Percentiles rank a stretch among this genome's conserved stretches.
Evolutionary conservation across 176 grass and related monocot genomes (phyloP).

Genomic region (Typha latifolia): DNA sequence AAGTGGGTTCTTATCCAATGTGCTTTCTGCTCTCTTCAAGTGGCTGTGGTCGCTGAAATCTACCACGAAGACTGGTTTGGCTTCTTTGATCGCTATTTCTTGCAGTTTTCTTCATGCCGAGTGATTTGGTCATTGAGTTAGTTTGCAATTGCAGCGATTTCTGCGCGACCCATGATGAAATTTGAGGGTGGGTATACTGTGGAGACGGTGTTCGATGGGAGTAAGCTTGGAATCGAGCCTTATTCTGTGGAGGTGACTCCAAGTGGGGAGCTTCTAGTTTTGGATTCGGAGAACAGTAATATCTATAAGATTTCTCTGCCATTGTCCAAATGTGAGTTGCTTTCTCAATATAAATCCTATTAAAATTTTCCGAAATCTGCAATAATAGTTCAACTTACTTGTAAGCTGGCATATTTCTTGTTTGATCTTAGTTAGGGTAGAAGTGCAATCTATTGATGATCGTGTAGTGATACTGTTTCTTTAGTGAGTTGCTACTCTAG

Average conservation of each 20-base stretch:
- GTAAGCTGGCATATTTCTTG: too few relatives aligned
- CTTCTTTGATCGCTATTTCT: conserved; percentile 1
- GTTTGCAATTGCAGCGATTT: conserved; percentile 29
- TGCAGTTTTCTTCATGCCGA: not conserved
- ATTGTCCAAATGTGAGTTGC: conserved; percentile 68
- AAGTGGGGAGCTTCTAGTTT: conserved; percentile 74
- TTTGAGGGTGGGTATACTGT: conserved; percentile 94
- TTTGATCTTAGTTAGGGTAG: too few relatives aligned
- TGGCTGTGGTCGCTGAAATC: conserved; percentile 77
- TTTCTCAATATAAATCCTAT: not conserved
- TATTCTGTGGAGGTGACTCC: conserved; percentile 70
- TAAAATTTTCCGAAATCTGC: too few relatives aligned
- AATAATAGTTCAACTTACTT: too few relatives aligned
- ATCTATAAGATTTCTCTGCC: conserved; percentile 80
- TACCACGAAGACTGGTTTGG: conserved; percentile 49
- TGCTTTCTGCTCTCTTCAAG: conserved; percentile 49
- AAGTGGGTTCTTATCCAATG: conserved; percentile 58
- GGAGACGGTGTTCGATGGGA: conserved; percentile 96
- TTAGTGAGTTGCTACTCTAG: too few relatives aligned
- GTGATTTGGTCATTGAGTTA: conserved; percentile 7
- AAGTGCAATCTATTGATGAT: too few relatives aligned
- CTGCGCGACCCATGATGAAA: conserved; percentile 67
- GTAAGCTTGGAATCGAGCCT: conserved; percentile 90
- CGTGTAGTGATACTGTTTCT: too few relatives aligned
- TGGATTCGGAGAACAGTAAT: conserved; percentile 95